Base-by-base conservation (phyloP, 306 rosid genomes). In the Bauhinia variegata region DNA sequence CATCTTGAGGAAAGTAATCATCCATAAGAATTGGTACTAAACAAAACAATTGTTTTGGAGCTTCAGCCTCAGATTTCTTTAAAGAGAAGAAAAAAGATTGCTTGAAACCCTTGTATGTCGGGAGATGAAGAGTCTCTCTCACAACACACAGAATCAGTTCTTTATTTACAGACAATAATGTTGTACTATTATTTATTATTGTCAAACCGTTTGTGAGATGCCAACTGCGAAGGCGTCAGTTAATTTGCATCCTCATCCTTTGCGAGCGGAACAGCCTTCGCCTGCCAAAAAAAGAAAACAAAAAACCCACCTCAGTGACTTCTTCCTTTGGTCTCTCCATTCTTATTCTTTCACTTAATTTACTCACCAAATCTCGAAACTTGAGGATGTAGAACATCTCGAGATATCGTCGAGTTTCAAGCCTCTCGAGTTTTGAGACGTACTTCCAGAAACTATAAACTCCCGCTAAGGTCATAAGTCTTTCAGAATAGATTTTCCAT, bases 341-440 rank as follows among this genome's bases (percentile, higher is more conserved):
- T 71, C 12, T 23, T 36, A 23, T 23, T 71, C 12, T 23, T 36
- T 43, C 1, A 52, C 28, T 50, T 23, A 13, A 46, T 62, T 16
- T 23, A 79, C 95, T 90, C 72, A 90, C 99, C 97, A 93, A 71
- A 79, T 75, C 85, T 16, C 99, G 99, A 71, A 88, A 93, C 84
- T 93, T 90, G 3, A 93, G 95, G 63, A 88, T 85, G 81, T 90
- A 90, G 85, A 93, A 90, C 99, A 93, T 90, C 85, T 93, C 99
- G 2, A 93, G 87, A 78, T 93, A 93, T 32, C 95, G 77, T 5
- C 92, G 88, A 18, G 92, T 90, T 81, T 90, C 96, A 0, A 73
- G 96, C 82, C 99, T 85, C 62, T 93, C 97, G 4, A 93, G 83
- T 69, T 93, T 93, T 19, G 97, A 93, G 59, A 85, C 99, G 41